Evolutionary conservation across 352 stramenopile genomes (phyloP), one percentile per base, ranked within the genome.

Genomic region (Globisporangium sylvaticum): DNA sequence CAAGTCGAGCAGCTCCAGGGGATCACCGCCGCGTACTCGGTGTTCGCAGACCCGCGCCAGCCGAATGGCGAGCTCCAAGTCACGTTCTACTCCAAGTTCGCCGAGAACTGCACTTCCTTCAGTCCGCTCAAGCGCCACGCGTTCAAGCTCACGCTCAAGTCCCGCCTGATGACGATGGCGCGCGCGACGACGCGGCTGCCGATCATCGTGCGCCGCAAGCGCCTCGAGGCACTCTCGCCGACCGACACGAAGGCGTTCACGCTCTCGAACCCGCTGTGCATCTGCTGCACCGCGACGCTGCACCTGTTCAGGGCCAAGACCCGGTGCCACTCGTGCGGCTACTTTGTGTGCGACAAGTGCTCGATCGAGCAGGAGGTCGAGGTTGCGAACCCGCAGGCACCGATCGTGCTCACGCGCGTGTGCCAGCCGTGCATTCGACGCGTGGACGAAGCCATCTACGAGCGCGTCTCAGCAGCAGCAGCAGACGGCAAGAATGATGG

Each of bases 261-360:
- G 15, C 66, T 67, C 14, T 50, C 69, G 70, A 34, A 69, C 68
- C 6, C 70, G 71, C 63, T 62, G 48, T 88, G 79, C 60, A 71
- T 78, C 39, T 84, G 77, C 37, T 88, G 79, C 44, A 72, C 66
- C 53, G 67, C 73, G 10, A 79, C 75, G 3, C 81, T 85, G 42
- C 67, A 66, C 44, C 44, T 67, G 4, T 66, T 76, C 14, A 74
- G 70, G 3, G 74, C 59, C 25, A 82, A 73, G 69, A 62, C 69
- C 0, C 59, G 83, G 25, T 88, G 79, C 56, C 75, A 72, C 67
- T 37, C 81, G 22, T 88, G 79, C 29, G 77, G 75, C n/a, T 85
- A 80, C 58, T 70, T 84, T 42, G 77, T 85, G 3, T 88, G 79
- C 48, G 71, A 84, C 24, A 79, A 77, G 54, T 88, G 79, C 60